A percentile compares a stretch with the other conserved stretches of the same genome.
Evolutionary conservation across 257 asterid genomes (phyloP).

Genomic region (Solanum chiquidenum): DNA sequence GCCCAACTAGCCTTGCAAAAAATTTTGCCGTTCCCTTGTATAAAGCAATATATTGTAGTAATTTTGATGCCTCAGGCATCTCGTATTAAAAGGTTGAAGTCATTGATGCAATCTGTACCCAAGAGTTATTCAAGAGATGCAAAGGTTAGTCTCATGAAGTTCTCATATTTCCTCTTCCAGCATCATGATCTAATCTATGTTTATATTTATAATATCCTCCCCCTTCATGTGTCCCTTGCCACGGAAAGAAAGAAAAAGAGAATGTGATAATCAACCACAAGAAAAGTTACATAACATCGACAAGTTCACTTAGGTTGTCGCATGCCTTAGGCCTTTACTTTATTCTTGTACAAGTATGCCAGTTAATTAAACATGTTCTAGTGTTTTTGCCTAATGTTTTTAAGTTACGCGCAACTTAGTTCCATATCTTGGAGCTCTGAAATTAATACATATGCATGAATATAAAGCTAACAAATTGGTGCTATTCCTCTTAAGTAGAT

Average conservation of each 20-base stretch:
- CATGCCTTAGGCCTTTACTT: not conserved
- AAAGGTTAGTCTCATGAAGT: slow-evolving; percentile 38
- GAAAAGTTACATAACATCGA: not conserved
- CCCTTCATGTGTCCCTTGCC: not conserved
- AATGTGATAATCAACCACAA: not conserved
- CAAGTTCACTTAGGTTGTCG: not conserved
- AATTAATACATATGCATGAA: not conserved
- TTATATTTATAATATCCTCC: not conserved
- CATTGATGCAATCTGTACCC: slow-evolving; percentile 27
- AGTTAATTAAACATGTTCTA: not conserved
- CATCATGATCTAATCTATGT: not conserved
- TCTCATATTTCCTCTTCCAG: not conserved
- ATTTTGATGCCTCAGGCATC: slow-evolving; percentile 86
- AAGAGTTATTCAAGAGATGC: slow-evolving; percentile 37
- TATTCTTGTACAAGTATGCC: not conserved
- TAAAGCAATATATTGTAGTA: slow-evolving; percentile 68
- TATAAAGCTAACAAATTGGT: not conserved
- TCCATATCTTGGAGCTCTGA: not conserved
- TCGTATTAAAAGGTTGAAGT: slow-evolving; percentile 33
- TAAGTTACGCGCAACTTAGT: not conserved
- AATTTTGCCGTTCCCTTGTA: slow-evolving; percentile 77
- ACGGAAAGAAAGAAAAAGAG: not conserved
- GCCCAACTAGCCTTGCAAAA: slow-evolving; percentile 65
- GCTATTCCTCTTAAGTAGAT: not conserved
- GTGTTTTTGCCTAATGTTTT: not conserved